Evolutionary conservation across 2,329 filamentous ascomycete species (phyloP), one percentile per base, ranked within the genome.

Genomic region (Periconia macrospinosa): DNA sequence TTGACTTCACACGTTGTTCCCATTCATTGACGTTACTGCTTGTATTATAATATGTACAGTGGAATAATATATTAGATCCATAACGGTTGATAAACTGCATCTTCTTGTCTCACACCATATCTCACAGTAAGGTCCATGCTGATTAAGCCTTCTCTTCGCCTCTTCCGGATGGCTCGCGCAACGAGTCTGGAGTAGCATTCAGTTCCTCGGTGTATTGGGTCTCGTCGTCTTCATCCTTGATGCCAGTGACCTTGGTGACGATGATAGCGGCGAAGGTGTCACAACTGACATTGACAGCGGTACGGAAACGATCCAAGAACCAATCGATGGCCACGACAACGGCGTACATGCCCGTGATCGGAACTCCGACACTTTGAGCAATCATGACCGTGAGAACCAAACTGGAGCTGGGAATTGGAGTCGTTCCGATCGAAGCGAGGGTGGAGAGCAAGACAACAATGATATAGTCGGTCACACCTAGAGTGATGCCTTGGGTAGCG

Each of bases 241-340:
- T 68, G 30, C 72, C 74, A 0, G 77, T 78, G 19, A 79, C 58
- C 52, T 76, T 76, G 2, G 65, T 59, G 3, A 80, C 59, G 27
- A 80, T 65, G 2, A 59, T 61, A 2, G 74, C 76, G 0, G 76
- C 78, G 52, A 76, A 82, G 1, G 81, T 55, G 62, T 83, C 81
- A n/a, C 78, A 78, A 35, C 73, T 77, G 42, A 83, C 80, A 55
- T 83, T 83, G 50, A 78, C 62, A 3, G 77, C 75, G 0, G 81
- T 83, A 14, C 81, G 73, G 75, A 83, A 83, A 27, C 81, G 78
- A 66, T 83, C 81, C n/a, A 82, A 70, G 65, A 83, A 78, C 81
- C 80, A 83, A 57, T 82, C 80, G 43, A 83, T 82, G 20, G 79
- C 80, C 2, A 82, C 76, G 14, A 83, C 78, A 41, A 83, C 79